Base-by-base conservation (phyloP, 2,329 filamentous ascomycete species). In the Phialophora chinensis region DNA sequence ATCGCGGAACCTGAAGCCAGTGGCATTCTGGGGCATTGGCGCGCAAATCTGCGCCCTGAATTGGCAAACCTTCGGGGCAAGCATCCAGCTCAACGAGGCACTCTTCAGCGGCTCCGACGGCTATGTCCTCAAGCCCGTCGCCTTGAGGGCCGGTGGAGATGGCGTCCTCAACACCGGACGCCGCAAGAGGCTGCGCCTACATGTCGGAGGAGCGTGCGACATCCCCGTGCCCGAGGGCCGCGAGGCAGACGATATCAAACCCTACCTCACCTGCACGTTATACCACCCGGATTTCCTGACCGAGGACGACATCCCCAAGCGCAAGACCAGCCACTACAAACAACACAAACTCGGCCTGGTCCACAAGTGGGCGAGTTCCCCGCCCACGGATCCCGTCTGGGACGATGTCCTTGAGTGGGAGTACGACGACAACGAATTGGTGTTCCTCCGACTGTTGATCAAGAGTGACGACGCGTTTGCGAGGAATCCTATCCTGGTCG, bases 391-490 rank as follows among this genome's bases (percentile, higher is more conserved):
- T 54, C 71, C 71, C 7, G 17, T 73, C 42, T 72, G 71, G 71
- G 63, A 72, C 27, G 71, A 72, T 62, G 62, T 52, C 0, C 63
- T 73, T 12, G 67, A 72, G 17, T 73, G 71, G 71, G 65, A 73
- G 44, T 71, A 72, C 42, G 64, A 67, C 4, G 70, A 73, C 31
- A 69, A 71, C 58, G 71, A 72, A 44, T 35, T 73, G 54, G 65
- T 68, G n/a, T 72, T 72, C 49, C 47, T 73, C 14, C 63, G 71
- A 4, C 66, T 73, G 58, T 57, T 73, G 38, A 67, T 72, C 60
- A 73, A 73, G 66, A 71, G 69, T 38, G 71, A 73, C 49, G 71
- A 73, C 35, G 58, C 60, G n/a, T 73, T 70, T 65, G 66, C 69
- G 1, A 67, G 57, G 20, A 72, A 73, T 44, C 71, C 70, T 0